A percentile compares a stretch with the other conserved stretches of the same genome.
phyloP scores from a whole-genome alignment of 2,329 filamentous ascomycete genomes.

The Penicillium sp. region DNA sequence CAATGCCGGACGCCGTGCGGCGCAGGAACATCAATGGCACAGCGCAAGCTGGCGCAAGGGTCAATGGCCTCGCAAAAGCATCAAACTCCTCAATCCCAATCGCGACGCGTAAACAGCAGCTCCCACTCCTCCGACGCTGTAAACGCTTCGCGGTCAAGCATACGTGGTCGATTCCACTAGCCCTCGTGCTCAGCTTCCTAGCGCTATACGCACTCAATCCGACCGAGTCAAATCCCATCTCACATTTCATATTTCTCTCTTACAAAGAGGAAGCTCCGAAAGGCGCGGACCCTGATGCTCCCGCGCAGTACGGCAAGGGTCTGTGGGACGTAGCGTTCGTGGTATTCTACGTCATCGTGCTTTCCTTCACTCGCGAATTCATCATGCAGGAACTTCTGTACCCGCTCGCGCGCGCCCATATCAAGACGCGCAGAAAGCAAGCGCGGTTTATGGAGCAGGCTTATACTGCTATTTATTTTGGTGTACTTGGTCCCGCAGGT shows the following conservation, averaged over 20 bases:
- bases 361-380: constrained; percentile 89
- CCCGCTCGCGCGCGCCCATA: constrained; percentile 68
- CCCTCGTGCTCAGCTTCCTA: constrained; percentile 62
- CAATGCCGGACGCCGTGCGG: neutral
- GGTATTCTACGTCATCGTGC: constrained; percentile 77
- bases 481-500: constrained; percentile 72
- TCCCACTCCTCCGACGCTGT: constrained; percentile 26
- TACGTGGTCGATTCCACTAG: constrained; percentile 67
- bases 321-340: constrained; percentile 78
- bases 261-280: constrained; percentile 61
- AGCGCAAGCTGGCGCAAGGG: neutral
- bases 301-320: constrained; percentile 79
- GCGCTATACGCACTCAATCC: constrained; percentile 71
- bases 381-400: constrained; percentile 84
- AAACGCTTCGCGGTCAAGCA: constrained; percentile 41
- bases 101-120: neutral
- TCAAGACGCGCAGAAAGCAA: constrained; percentile 71
- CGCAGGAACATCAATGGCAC: neutral
- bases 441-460: constrained; percentile 90
- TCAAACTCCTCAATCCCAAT: neutral
- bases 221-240: constrained; percentile 69
- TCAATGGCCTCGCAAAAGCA: neutral
- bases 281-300: constrained; percentile 35
- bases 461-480: constrained; percentile 88
- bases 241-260: constrained; percentile 80